phyloP scores from a whole-genome alignment of 2,329 filamentous ascomycete genomes.

The Calonectria honghensis region DNA sequence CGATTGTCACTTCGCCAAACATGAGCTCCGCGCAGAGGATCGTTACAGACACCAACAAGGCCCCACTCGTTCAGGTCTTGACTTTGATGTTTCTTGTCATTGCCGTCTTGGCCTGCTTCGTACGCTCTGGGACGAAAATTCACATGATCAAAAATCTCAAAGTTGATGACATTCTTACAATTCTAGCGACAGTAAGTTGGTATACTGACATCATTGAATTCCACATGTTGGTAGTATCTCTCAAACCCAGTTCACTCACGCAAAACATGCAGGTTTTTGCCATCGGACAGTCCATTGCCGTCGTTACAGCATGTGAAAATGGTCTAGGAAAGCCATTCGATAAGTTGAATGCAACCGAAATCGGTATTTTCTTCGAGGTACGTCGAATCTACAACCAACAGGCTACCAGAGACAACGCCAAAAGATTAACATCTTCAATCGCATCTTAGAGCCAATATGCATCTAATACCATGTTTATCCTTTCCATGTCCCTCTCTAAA shows the following conservation, averaged over 20 bases:
- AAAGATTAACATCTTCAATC: constrained; percentile 27
- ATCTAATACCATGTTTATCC: constrained; percentile 51
- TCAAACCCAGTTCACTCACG: constrained; percentile 5
- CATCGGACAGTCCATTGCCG: constrained; percentile 47
- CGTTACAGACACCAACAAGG: constrained; percentile 56
- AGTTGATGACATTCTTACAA: constrained; percentile 52
- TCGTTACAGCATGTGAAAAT: constrained; percentile 49
- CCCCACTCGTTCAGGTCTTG: constrained; percentile 56
- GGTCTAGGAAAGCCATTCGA: constrained; percentile 51
- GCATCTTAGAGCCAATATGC: constrained; percentile 53
- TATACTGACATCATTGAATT: neutral
- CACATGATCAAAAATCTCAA: constrained; percentile 56
- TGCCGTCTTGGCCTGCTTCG: constrained; percentile 52
- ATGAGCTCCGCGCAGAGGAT: constrained; percentile 52
- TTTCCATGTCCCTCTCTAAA: constrained; percentile 53
- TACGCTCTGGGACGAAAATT: constrained; percentile 54
- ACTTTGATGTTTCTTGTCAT: constrained; percentile 57
- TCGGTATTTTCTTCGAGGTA: constrained; percentile 54
- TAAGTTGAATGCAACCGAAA: constrained; percentile 39
- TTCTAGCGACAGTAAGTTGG: constrained; percentile 54
- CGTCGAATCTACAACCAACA: neutral
- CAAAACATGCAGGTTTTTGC: constrained; percentile 45
- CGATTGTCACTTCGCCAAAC: constrained; percentile 5
- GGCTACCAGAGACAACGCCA: neutral
- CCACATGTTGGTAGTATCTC: neutral